A percentile compares a stretch with the other conserved stretches of the same genome.
Evolutionary conservation across 1,139 yeast genomes (phyloP).

Genomic region (Williopsis jadinii): DNA sequence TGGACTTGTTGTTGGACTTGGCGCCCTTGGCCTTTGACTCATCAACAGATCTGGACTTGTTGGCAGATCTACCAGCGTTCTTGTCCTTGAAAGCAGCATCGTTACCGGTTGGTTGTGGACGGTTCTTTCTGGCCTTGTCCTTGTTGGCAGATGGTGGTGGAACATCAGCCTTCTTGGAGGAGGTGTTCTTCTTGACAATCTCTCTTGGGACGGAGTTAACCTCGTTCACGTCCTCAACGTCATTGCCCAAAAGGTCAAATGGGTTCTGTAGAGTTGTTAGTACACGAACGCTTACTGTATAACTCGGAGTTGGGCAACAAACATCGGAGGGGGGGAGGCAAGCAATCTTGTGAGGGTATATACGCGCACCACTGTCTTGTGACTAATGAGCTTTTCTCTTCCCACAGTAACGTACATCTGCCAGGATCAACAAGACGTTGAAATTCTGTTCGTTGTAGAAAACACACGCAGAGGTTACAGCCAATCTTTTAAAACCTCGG

Average conservation of each 20-base stretch:
- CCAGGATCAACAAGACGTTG: no score
- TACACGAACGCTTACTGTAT: background rate
- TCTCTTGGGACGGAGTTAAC: conserved; percentile 55
- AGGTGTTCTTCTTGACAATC: conserved; percentile 73
- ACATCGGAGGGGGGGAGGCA: background rate
- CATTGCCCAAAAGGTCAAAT: conserved; percentile 58
- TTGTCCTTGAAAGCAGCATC: conserved; percentile 83
- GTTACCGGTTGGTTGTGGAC: conserved; percentile 69
- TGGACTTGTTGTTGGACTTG: conserved; percentile 46
- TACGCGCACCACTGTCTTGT: no score
- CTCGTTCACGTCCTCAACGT: conserved; percentile 58
- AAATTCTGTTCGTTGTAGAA: no score
- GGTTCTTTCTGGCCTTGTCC: conserved; percentile 70
- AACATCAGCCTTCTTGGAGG: conserved; percentile 83
- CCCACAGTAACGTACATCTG: background rate
- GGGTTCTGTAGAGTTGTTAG: conserved; percentile 34
- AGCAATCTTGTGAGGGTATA: no score
- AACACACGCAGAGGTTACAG: no score
- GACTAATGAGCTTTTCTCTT: background rate
- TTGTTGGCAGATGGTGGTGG: conserved; percentile 82
- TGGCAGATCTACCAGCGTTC: conserved; percentile 54
- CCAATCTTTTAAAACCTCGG: no score
- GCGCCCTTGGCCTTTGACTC: conserved; percentile 41
- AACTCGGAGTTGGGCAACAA: background rate
- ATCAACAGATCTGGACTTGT: conserved; percentile 53